Evolutionary conservation across 805 yeast genomes (phyloP), one percentile per base, ranked within the genome.

Genomic region (Candida orba): DNA sequence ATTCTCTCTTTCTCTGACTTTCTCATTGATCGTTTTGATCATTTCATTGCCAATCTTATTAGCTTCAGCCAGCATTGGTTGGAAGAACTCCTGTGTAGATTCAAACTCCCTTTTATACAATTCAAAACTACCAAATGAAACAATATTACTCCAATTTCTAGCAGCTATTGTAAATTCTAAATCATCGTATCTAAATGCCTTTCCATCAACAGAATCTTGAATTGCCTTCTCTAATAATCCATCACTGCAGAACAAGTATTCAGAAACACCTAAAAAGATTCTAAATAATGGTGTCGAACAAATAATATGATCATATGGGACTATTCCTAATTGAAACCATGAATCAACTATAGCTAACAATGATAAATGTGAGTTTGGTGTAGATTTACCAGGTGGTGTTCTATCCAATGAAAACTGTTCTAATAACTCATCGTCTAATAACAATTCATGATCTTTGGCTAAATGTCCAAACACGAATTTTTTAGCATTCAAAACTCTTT

Each of bases 291-390:
- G 99, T 0, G 99, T 93, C 1, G 96, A 86, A 59, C 98, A 91
- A 46, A 91, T 90, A 66, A 91, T 90, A 64, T 93, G 99, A 61
- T 91, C 96, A 58, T 93, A 91, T 5, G 99, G 99, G 31, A 84
- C 82, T 35, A 93, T 88, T 1, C 83, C 84, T 36, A 87, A 65
- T 50, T 80, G 81, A 56, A 75, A 77, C 99, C 99, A 93, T 57
- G 93, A 81, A 63, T 93, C 98, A 2, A 87, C 98, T 38, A 93
- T 89, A 1, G 95, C 95, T 44, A 93, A 65, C 33, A 93, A 65
- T 2, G 96, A 84, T 39, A 93, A 67, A 62, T 93, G 99, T 4
- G 96, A 86, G 61, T 93, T 93, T 37, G 95, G 95, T 41, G 79
- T 73, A 47, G 73, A 63, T 27, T 77, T 77, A 8, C 74, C 80